Evolutionary conservation across 1,284 basidiomycete species (phyloP), one percentile per base, ranked within the genome.

Genomic region (Agaricales sp.): DNA sequence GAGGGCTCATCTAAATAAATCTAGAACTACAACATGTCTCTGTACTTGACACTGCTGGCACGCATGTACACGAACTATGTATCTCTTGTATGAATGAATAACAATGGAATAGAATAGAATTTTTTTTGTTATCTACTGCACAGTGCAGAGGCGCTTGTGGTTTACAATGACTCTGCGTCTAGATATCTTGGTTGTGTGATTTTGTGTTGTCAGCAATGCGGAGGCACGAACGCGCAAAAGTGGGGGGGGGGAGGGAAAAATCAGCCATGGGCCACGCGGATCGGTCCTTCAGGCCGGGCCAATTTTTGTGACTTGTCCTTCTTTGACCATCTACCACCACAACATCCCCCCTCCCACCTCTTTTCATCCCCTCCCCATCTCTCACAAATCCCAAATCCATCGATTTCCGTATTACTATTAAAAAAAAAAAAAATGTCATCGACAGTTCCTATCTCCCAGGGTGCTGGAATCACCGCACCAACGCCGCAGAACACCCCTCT

Each of bases 401-500:
- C 26, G 6, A 6, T 14, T 18, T 23, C 47, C 20, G 18, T 22
- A 23, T 35, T 35, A 26, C 39, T 24, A 4, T 18, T 13, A 35
- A n/a, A 50, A 19, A 20, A 37, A 21, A 22, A 20, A 3, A 50
- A 50, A 50, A 77, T 77, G 74, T 75, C 74, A n/a, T 65, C 62
- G 54, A 69, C 66, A 51, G 56, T 77, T 48, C 66, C 68, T 58
- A 75, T 78, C 59, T 64, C 64, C 46, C 63, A 67, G 37, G 57
- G 61, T 54, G 51, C 54, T 50, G 72, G 74, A 58, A 65, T 71
- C 11, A 75, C 75, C 13, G 86, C 87, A 3, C 86, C 87, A 18
- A 90, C 87, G 19, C 87, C 87, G 13, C 83, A 87, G 64, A 90
- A 90, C 71, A 89, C 87, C 13, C 87, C 87, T 14, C 70, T 89